These are phyloP conservation scores for Cladosporium phlei DNA, from an alignment of 2,329 filamentous ascomycete species.

Conservation along the genomic window DNA sequence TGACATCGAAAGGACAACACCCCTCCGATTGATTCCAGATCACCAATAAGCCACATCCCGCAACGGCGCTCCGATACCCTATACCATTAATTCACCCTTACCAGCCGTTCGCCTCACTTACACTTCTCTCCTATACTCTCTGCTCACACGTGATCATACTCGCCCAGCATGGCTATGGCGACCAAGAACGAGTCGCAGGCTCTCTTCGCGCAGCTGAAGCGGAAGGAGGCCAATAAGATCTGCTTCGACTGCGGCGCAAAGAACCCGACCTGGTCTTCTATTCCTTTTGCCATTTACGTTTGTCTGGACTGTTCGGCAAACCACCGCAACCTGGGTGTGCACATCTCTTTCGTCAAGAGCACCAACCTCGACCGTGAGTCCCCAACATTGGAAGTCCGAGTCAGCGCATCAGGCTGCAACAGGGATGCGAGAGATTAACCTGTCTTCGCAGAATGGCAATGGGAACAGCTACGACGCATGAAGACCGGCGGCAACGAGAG, in stretches of 20 bases:
- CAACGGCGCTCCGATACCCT: too few species aligned
- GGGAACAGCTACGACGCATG: constrained; percentile 95
- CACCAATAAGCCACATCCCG: too few species aligned
- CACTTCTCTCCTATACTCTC: background rate
- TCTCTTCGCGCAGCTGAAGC: constrained; percentile 96
- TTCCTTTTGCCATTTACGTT: constrained; percentile 94
- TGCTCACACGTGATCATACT: background rate
- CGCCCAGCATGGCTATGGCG: constrained; percentile 55
- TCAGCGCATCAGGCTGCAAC: too few species aligned
- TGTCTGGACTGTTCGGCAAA: constrained; percentile 97
- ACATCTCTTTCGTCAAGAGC: constrained; percentile 98
- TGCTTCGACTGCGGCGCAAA: constrained; percentile 98
- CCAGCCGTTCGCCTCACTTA: too few species aligned
- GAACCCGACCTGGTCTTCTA: constrained; percentile 97
- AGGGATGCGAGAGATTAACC: too few species aligned
- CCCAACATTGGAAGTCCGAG: background rate
- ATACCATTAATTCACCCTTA: too few species aligned
- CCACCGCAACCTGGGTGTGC: constrained; percentile 94
- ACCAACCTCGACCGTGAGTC: constrained; percentile 94
- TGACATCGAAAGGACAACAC: too few species aligned
- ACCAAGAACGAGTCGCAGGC: constrained; percentile 93
- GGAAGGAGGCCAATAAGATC: constrained; percentile 93
- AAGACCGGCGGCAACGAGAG: constrained; percentile 98
- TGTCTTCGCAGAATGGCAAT: constrained; percentile 86
- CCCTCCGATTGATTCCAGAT: too few species aligned